Evolutionary conservation across 495 filamentous ascomycete genomes (phyloP).

Genomic region (Neurospora sublineolata): DNA sequence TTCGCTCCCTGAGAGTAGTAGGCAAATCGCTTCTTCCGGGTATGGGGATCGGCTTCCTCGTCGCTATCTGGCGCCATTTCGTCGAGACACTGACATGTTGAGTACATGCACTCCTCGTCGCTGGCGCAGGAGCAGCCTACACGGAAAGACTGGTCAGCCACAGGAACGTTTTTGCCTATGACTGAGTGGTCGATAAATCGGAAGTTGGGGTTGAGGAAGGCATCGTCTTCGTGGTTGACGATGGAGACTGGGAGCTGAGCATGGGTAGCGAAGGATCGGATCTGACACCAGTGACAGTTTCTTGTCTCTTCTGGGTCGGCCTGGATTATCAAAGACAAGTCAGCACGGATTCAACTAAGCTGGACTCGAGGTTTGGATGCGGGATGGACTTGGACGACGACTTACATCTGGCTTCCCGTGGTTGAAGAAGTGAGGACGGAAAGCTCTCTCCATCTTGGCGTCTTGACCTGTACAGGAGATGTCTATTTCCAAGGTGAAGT

Average conservation of each 20-base stretch:
- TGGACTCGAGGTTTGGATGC: neutral
- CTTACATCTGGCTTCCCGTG: constrained; percentile 28
- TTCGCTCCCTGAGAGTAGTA: constrained; percentile 32
- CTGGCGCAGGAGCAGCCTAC: constrained; percentile 43
- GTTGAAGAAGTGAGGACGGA: constrained; percentile 28
- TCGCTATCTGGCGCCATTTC: constrained; percentile 33
- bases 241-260: constrained; percentile 32
- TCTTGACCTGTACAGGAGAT: neutral
- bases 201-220: constrained; percentile 37
- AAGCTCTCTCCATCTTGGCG: constrained; percentile 26
- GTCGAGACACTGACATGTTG: constrained; percentile 40
- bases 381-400: neutral
- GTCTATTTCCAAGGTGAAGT: neutral
- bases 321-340: neutral
- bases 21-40: constrained; percentile 25
- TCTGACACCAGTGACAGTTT: constrained; percentile 41
- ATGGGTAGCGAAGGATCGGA: constrained; percentile 34
- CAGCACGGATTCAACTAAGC: neutral
- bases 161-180: constrained; percentile 31
- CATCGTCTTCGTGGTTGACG: constrained; percentile 31
- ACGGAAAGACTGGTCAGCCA: constrained; percentile 36
- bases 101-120: constrained; percentile 36
- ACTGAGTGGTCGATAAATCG: constrained; percentile 40
- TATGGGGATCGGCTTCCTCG: constrained; percentile 10
- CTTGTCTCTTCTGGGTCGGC: constrained; percentile 19